Base-by-base conservation (phyloP, 106 monocot genomes). In the Iris macrosiphon region DNA sequence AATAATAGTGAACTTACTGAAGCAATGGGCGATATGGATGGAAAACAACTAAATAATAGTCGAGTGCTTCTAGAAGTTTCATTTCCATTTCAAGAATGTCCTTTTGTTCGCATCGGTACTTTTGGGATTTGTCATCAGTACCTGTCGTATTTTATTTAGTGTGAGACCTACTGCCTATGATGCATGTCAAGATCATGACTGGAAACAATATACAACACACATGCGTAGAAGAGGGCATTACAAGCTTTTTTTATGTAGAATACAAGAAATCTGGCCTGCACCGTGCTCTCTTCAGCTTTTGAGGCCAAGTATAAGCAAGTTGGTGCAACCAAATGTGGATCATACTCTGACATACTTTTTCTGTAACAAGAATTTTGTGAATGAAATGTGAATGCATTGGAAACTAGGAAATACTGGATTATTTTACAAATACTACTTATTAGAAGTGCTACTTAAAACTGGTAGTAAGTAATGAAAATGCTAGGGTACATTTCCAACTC, bases 31-130 rank as follows among this genome's bases (percentile, higher is more conserved):
- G 79, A 59, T 89, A 89, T 26, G 89, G 89, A 67, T 89, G 89
- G 53, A 63, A 89, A 77, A 84, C 77, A 74, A 89, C 71, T 21
- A 89, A 71, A 61, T 84, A 89, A 65, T 84, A 89, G 43, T 89
- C 89, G 68, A 89, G 80, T 34, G 89, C 89, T 65, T 89, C 89
- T 52, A 89, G 74, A 68, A 89, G 80, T 52, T 80, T 89, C 89
- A 89, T 89, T 73, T 89, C 89, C 83, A 84, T 89, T 65, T 89
- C 89, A 72, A 89, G 89, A 51, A 89, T 89, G 34, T 84, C 84
- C 71, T 89, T 89, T 54, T 84, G 74, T 80, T 89, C 89, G 62
- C 69, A 89, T 1, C 67, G 70, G 33, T 89, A 80, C 18, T 64
- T 89, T 25, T n/a, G n/a, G n/a, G n/a, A n/a, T n/a, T n/a, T n/a